Conservation (phyloP, 352 stramenopile species). For the Phytophthora crassamura region DNA sequence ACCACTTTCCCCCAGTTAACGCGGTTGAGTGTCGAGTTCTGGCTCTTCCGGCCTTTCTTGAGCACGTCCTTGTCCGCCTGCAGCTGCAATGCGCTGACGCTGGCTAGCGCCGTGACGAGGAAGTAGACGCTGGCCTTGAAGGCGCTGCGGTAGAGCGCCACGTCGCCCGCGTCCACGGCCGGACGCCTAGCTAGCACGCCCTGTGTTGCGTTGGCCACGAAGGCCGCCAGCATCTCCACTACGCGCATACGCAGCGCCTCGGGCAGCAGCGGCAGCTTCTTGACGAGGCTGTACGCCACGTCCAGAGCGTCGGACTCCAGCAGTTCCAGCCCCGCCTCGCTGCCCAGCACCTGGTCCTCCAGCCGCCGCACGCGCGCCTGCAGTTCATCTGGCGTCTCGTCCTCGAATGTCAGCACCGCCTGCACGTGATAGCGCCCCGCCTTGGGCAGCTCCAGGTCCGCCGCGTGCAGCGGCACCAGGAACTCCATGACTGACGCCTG, state of each 20-base stretch:
- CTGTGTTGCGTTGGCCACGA: slow-evolving; percentile 70
- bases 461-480: slow-evolving; percentile 75
- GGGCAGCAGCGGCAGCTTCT: slow-evolving; percentile 55
- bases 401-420: slow-evolving; percentile 65
- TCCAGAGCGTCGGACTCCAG: slow-evolving; percentile 72
- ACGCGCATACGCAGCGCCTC: slow-evolving; percentile 71
- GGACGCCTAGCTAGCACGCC: slow-evolving; percentile 43
- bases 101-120: slow-evolving; percentile 64
- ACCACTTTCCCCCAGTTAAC: slow-evolving; percentile 75
- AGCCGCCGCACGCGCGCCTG: slow-evolving; percentile 50
- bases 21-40: slow-evolving; percentile 43
- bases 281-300: slow-evolving; percentile 78
- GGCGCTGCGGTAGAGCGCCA: slow-evolving; percentile 48
- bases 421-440: slow-evolving; percentile 70
- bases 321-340: slow-evolving; percentile 59
- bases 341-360: slow-evolving; percentile 64
- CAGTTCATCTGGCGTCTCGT: slow-evolving; percentile 55
- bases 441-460: slow-evolving; percentile 80
- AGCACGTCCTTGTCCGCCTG: slow-evolving; percentile 71
- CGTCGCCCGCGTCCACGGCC: slow-evolving; percentile 50
- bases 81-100: slow-evolving; percentile 55
- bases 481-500: slow-evolving; percentile 62
- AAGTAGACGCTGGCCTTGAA: slow-evolving; percentile 82
- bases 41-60: slow-evolving; percentile 64
- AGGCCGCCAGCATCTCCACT: slow-evolving; percentile 64